Base-by-base conservation (phyloP, 768 basidiomycete species). In the Tricholomella constricta region DNA sequence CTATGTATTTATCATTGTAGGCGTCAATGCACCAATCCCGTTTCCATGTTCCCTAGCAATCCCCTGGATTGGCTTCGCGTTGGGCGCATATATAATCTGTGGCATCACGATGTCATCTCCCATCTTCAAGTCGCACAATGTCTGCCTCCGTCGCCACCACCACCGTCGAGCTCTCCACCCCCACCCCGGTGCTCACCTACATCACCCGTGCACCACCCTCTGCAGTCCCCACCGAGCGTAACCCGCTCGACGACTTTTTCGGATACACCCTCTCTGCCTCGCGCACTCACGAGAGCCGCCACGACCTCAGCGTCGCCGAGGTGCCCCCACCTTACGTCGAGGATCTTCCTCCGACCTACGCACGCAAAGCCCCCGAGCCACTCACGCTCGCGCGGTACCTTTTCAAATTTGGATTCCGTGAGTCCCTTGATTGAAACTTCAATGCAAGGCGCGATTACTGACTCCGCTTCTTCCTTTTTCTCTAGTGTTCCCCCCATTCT, bases 341-440 rank as follows among this genome's bases (percentile, higher is more conserved):
- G 45, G 76, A 79, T 46, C 65, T 65, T 27, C 77, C 73, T 35
- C 71, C 65, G n/a, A 45, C 54, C 34, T 76, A 69, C 62, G 63
- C 72, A n/a, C 57, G 63, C 8, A 67, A 72, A 51, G 67, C 70
- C 14, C 58, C 58, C 19, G 82, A 86, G 69, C 74, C 77, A 29
- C 65, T 73, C 4, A 85, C 83, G 22, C 77, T 85, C 44, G 80
- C 84, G 6, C 76, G 78, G 68, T 82, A 78, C 63, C 66, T 86
- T 41, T 85, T 86, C 71, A 80, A 79, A 60, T 84, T 84, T 52
- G 82, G 83, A 38, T 85, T 86, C 61, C 62, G 84, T 85, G 59
- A 62, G 84, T 72, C 48, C 19, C 38, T 20, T 48, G 27, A 45
- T 17, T 35, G 11, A 6, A 6, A 14, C 31, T 32, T 32, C 31